Evolutionary conservation across 129 eudicot genomes (phyloP).

Genomic region (Flaveria trinervia): DNA sequence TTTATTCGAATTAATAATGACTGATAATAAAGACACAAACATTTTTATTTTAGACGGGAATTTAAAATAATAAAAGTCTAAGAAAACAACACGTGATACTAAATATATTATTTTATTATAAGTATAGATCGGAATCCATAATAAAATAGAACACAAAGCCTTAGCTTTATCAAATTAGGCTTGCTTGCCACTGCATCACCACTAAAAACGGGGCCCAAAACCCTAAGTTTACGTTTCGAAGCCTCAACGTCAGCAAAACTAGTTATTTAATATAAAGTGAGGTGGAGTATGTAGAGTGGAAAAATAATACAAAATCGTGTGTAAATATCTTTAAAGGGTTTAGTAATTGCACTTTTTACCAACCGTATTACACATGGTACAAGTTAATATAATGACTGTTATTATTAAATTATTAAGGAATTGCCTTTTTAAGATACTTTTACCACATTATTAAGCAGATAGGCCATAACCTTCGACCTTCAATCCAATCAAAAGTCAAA

Average conservation of each 20-base stretch:
- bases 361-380: neutral
- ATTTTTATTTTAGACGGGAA: no score
- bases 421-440: neutral
- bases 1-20: no score
- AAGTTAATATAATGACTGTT: neutral
- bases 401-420: neutral
- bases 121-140: no score
- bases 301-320: neutral
- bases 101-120: no score
- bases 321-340: conserved; percentile 5
- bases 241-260: neutral
- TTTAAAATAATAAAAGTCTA: no score
- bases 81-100: no score
- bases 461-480: neutral
- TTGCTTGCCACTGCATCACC: no score
- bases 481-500: conserved; percentile 4
- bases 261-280: neutral
- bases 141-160: no score
- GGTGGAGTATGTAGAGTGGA: neutral
- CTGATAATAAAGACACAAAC: no score
- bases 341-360: conserved; percentile 13
- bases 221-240: no score
- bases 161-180: no score
- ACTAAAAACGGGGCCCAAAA: no score
- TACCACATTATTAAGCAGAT: conserved; percentile 12